These are phyloP conservation scores for Ustilago loliicola DNA, from an alignment of 1,284 basidiomycete species.

Conservation along the genomic window DNA sequence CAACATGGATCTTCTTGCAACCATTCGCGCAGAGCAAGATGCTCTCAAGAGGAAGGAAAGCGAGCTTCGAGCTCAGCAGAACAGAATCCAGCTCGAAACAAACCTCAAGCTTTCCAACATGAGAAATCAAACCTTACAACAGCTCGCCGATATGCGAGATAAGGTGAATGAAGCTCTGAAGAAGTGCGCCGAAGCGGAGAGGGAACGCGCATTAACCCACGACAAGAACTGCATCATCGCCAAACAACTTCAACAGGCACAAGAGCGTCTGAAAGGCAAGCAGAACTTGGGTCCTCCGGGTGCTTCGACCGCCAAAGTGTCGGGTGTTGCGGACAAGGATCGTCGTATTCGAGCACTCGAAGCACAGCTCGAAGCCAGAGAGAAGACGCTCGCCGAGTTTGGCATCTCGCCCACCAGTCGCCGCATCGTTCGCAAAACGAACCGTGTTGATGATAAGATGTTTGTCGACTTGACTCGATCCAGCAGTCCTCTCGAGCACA, in stretches of 20 bases:
- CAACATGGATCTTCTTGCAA: not conserved
- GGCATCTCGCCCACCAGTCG: no score
- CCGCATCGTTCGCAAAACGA: conserved; percentile 7
- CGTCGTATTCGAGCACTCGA: conserved; percentile 30
- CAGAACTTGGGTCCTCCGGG: not conserved
- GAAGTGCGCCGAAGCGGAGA: conserved; percentile 6
- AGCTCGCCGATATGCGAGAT: not conserved
- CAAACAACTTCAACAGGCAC: conserved; percentile 21
- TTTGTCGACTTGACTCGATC: conserved; percentile 22
- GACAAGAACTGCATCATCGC: conserved; percentile 31
- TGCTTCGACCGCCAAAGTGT: not conserved
- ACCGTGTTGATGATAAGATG: not conserved
- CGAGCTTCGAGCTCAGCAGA: not conserved
- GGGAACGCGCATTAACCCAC: conserved; percentile 14
- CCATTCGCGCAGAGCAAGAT: not conserved
- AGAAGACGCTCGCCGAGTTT: conserved; percentile 4
- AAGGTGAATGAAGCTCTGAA: conserved; percentile 8
- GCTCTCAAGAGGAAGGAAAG: not conserved
- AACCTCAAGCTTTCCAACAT: conserved; percentile 10
- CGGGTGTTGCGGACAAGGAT: not conserved
- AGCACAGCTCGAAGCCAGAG: conserved; percentile 8
- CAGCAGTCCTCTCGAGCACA: conserved; percentile 16
- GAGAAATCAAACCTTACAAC: not conserved
- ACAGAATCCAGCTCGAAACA: not conserved
- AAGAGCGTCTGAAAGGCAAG: conserved; percentile 1